Percentiles rank a stretch among this genome's conserved stretches.
Evolutionary conservation across 495 filamentous ascomycete genomes (phyloP).

Genomic region (Penicillium manginii): DNA sequence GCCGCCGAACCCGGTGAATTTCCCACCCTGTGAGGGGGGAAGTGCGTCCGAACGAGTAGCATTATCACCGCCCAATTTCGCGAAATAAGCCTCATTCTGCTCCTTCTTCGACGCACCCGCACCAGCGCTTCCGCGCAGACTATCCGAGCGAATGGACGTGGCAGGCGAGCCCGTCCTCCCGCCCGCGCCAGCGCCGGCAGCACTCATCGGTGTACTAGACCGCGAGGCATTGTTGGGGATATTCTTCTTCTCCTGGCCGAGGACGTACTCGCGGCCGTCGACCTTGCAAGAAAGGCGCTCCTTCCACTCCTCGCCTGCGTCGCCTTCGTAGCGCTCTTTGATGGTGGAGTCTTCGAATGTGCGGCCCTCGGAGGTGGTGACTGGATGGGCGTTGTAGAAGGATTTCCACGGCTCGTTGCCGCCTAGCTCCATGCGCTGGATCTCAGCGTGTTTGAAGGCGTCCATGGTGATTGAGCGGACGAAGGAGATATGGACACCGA

Average conservation of each 20-base stretch:
- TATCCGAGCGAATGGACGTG: slow-evolving; percentile 24
- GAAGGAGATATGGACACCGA: slow-evolving; percentile 98
- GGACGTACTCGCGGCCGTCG: slow-evolving; percentile 81
- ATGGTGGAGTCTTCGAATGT: slow-evolving; percentile 77
- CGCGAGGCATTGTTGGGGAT: slow-evolving; percentile 17
- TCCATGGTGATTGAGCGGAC: slow-evolving; percentile 97
- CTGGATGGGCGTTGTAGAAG: slow-evolving; percentile 76
- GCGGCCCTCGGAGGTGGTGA: slow-evolving; percentile 59
- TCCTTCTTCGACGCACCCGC: slow-evolving; percentile 50
- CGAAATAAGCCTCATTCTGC: slow-evolving; percentile 88
- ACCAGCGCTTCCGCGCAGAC: slow-evolving; percentile 21
- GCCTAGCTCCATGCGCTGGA: slow-evolving; percentile 82
- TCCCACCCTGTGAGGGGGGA: slow-evolving; percentile 87
- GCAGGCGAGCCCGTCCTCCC: slow-evolving; percentile 37
- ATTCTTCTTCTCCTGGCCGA: slow-evolving; percentile 56
- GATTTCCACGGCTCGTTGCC: slow-evolving; percentile 84
- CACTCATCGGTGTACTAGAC: slow-evolving; percentile 38
- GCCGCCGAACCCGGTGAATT: slow-evolving; percentile 89
- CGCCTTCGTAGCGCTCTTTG: slow-evolving; percentile 81
- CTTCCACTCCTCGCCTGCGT: slow-evolving; percentile 94
- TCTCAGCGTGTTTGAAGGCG: slow-evolving; percentile 87
- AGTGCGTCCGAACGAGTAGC: slow-evolving; percentile 71
- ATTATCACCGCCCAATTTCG: slow-evolving; percentile 79
- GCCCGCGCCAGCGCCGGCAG: slow-evolving; percentile 17
- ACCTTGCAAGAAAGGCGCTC: slow-evolving; percentile 85